Evolutionary conservation across 768 basidiomycete species (phyloP).

Genomic region (Mycena sanguinolenta): DNA sequence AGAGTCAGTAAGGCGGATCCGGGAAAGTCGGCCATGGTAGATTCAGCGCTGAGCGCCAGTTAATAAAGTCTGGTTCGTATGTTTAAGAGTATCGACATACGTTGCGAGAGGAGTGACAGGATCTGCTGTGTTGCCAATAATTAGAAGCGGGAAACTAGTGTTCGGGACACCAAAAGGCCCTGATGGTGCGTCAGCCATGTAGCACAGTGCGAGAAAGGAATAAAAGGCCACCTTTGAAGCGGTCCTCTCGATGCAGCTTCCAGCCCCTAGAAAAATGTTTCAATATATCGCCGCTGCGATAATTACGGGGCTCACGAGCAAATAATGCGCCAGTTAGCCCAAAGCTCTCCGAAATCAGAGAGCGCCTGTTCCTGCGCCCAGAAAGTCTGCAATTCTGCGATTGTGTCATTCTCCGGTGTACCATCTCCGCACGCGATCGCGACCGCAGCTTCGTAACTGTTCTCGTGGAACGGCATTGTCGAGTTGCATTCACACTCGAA

Average conservation of each 20-base stretch:
- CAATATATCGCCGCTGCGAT: too few relatives aligned
- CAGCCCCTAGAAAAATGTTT: conserved; percentile 27
- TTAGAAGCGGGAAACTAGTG: not conserved
- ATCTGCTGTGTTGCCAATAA: not conserved
- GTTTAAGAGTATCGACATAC: not conserved
- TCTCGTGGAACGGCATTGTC: conserved; percentile 3
- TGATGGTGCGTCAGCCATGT: conserved; percentile 44
- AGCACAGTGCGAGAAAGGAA: conserved; percentile 42
- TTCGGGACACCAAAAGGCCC: too few relatives aligned
- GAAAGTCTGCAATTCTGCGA: conserved; percentile 31
- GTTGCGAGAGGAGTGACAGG: not conserved
- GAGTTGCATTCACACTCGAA: conserved; percentile 23
- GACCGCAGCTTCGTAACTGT: not conserved
- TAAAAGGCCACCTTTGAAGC: conserved; percentile 38
- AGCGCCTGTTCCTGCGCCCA: conserved; percentile 26
- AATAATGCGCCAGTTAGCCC: conserved; percentile 32
- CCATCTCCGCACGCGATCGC: conserved; percentile 41
- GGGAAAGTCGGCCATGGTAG: not conserved
- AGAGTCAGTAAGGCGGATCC: conserved; percentile 1
- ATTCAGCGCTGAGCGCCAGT: not conserved
- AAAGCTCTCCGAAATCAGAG: conserved; percentile 39
- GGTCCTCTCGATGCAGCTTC: conserved; percentile 27
- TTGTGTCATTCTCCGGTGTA: conserved; percentile 26
- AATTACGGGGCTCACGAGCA: too few relatives aligned
- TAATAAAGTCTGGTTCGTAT: not conserved